Conservation (phyloP, 352 stramenopile species). For the Peronospora belbahrii region DNA sequence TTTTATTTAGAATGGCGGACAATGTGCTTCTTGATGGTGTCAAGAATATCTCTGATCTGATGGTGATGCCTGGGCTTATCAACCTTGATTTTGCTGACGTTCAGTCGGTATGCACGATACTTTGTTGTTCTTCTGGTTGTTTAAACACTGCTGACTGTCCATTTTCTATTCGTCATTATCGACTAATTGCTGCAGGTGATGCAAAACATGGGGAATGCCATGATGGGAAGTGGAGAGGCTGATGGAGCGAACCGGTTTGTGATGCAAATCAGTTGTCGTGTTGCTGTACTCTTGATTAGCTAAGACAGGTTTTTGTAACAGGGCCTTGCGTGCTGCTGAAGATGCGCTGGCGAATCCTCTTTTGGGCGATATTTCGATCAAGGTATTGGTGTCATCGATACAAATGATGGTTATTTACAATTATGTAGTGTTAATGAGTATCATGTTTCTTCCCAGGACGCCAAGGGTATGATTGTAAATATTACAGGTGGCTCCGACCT, state of each 20-base stretch:
- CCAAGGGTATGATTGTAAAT: constrained; percentile 92
- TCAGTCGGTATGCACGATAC: constrained; percentile 45
- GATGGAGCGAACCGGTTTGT: constrained; percentile 80
- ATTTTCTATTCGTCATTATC: constrained; percentile 1
- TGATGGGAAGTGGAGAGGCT: constrained; percentile 89
- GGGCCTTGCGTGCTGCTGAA: constrained; percentile 76
- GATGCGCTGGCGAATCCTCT: constrained; percentile 82
- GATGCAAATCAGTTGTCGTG: not conserved
- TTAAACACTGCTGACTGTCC: not conserved
- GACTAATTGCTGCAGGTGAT: constrained; percentile 50
- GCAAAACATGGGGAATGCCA: constrained; percentile 83
- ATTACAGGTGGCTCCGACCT: constrained; percentile 91
- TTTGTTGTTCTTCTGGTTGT: not conserved
- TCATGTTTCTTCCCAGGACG: constrained; percentile 33
- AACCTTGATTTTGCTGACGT: constrained; percentile 86
- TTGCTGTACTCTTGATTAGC: not conserved
- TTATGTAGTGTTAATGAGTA: not conserved
- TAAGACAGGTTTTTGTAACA: constrained; percentile 9
- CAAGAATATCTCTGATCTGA: constrained; percentile 85
- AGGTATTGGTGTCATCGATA: constrained; percentile 22
- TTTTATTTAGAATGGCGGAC: constrained; percentile 52
- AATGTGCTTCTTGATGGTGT: constrained; percentile 82
- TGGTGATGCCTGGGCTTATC: constrained; percentile 85
- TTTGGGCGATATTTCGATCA: constrained; percentile 85
- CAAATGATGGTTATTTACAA: not conserved